Evolutionary conservation across 257 asterid genomes (phyloP).

Genomic region (Gentiana straminea): DNA sequence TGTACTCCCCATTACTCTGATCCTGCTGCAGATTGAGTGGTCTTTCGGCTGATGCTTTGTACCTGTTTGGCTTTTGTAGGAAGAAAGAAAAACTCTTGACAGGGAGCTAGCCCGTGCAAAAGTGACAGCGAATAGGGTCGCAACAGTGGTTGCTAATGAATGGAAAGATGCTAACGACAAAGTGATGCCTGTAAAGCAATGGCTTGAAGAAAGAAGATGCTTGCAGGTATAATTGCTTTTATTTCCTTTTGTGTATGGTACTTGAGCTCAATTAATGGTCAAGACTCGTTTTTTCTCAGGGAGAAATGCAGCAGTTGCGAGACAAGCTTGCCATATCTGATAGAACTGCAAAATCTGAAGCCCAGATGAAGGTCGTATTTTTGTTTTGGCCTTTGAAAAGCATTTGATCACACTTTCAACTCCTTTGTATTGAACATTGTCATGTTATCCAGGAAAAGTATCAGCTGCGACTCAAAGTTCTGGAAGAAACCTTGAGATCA

Average conservation of each 20-base stretch:
- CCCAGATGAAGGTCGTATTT: conserved; percentile 67
- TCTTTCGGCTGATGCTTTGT: background rate
- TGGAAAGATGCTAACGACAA: conserved; percentile 98
- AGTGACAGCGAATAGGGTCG: conserved; percentile 97
- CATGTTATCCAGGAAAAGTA: conserved; percentile 60
- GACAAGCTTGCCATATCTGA: conserved; percentile 89
- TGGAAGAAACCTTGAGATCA: conserved; percentile 84
- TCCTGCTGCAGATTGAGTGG: conserved; percentile 5
- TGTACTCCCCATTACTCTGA: conserved; percentile 29
- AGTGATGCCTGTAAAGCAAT: conserved; percentile 97
- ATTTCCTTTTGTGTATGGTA: conserved; percentile 1
- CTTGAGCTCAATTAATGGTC: background rate
- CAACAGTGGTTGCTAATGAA: conserved; percentile 98
- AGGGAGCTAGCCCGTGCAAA: conserved; percentile 98
- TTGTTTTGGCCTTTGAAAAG: conserved; percentile 5
- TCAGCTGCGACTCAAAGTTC: conserved; percentile 65
- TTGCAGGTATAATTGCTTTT: conserved; percentile 48
- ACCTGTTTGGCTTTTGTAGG: conserved; percentile 29
- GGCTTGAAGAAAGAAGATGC: conserved; percentile 95
- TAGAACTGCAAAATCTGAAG: conserved; percentile 84
- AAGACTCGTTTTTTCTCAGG: conserved; percentile 30
- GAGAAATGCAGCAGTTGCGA: conserved; percentile 93
- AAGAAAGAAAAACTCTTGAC: conserved; percentile 93
- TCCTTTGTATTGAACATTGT: conserved; percentile 6
- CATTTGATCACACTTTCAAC: background rate